Evolutionary conservation across 1,139 yeast genomes (phyloP).

Genomic region (Hemisphaericaspora subhashii): DNA sequence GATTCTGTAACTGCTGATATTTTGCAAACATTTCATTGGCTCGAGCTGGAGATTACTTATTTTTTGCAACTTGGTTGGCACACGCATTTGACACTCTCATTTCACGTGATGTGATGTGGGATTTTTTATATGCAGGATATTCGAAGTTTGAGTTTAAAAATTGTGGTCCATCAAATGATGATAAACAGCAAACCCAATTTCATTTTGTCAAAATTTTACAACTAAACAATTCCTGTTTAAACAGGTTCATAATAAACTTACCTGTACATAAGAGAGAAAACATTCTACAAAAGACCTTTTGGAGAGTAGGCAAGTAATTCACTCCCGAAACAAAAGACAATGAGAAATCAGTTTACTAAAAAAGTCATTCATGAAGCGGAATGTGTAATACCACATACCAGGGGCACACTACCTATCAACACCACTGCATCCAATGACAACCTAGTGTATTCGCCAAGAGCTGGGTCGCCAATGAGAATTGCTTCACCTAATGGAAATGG

Average conservation of each 20-base stretch:
- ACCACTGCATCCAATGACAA: constrained; percentile 21
- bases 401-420: constrained; percentile 31
- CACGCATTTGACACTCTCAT: background rate
- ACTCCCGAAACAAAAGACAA: background rate
- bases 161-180: no score
- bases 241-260: no score
- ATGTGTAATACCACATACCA: constrained; percentile 24
- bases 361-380: constrained; percentile 32
- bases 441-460: constrained; percentile 12
- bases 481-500: constrained; percentile 20
- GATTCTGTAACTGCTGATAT: no score
- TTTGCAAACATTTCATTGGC: no score
- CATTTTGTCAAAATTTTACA: no score
- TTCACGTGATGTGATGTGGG: background rate
- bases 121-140: background rate
- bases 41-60: no score
- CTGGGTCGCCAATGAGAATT: constrained; percentile 22
- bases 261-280: no score
- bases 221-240: no score
- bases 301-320: no score
- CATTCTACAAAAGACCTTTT: no score
- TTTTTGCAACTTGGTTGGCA: background rate
- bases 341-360: constrained; percentile 2
- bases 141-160: background rate
- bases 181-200: no score